phyloP scores from a whole-genome alignment of 441 rosid species.

The Eutrema salsugineum region DNA sequence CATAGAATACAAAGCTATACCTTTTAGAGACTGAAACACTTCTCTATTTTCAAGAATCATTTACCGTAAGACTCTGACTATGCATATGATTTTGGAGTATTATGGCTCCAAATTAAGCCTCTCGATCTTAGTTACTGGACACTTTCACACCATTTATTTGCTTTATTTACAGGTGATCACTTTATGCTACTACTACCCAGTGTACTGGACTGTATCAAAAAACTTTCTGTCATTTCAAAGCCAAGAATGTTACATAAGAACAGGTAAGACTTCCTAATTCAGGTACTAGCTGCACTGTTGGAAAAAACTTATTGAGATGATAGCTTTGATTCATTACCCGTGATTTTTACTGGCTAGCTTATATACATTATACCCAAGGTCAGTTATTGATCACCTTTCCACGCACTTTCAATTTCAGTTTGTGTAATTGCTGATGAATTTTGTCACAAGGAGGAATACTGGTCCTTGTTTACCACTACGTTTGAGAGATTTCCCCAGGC shows the following conservation, averaged over 20 bases:
- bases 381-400: neutral
- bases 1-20: neutral
- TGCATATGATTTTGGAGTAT: neutral
- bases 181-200: slow-evolving; percentile 72
- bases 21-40: neutral
- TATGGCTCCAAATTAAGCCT: neutral
- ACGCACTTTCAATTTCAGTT: slow-evolving; percentile 40
- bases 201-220: slow-evolving; percentile 83
- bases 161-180: slow-evolving; percentile 74
- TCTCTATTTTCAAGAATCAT: neutral
- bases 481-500: slow-evolving; percentile 89
- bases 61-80: too few relatives aligned
- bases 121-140: neutral
- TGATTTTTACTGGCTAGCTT: neutral
- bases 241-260: slow-evolving; percentile 89
- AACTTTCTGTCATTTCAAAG: slow-evolving; percentile 81
- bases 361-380: neutral
- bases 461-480: slow-evolving; percentile 69
- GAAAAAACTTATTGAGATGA: neutral
- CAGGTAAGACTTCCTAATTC: slow-evolving; percentile 52
- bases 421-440: slow-evolving; percentile 91
- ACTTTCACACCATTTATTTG: slow-evolving; percentile 15
- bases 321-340: neutral
- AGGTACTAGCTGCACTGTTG: neutral
- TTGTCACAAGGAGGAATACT: slow-evolving; percentile 82